A percentile compares a stretch with the other conserved stretches of the same genome.
Evolutionary conservation across 495 filamentous ascomycete species (phyloP).

Genomic region (Glutinoglossum americanum): DNA sequence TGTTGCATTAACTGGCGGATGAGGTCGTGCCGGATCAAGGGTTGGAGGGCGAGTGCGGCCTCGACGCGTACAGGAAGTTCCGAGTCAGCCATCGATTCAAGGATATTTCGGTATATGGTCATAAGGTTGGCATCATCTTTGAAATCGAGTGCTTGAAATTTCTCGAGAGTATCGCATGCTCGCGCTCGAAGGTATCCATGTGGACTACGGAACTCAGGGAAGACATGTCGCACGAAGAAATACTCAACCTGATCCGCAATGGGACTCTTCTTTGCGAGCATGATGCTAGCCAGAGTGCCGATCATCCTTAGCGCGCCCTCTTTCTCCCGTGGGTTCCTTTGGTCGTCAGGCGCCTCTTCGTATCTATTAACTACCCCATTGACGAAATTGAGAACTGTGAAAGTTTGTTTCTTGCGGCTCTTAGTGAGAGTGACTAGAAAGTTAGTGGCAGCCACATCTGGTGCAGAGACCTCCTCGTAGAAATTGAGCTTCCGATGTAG

Average conservation of each 20-base stretch:
- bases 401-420: constrained; percentile 84
- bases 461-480: constrained; percentile 90
- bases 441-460: constrained; percentile 90
- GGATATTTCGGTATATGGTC: constrained; percentile 85
- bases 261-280: constrained; percentile 91
- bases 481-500: constrained; percentile 92
- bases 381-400: constrained; percentile 78
- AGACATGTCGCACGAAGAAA: constrained; percentile 94
- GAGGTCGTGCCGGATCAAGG: constrained; percentile 82
- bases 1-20: constrained; percentile 89
- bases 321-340: constrained; percentile 86
- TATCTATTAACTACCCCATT: constrained; percentile 82
- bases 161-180: constrained; percentile 91
- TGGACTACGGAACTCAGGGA: constrained; percentile 86
- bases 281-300: constrained; percentile 78
- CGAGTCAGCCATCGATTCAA: constrained; percentile 87
- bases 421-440: constrained; percentile 91
- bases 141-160: constrained; percentile 85
- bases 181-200: constrained; percentile 88
- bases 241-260: constrained; percentile 98
- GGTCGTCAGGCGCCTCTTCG: constrained; percentile 58
- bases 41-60: constrained; percentile 83
- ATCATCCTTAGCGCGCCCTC: constrained; percentile 96
- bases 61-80: constrained; percentile 85
- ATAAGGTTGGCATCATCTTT: constrained; percentile 86